Evolutionary conservation across 2,329 filamentous ascomycete genomes (phyloP), one percentile per base, ranked within the genome.

Genomic region (Amylocarpus encephaloides): DNA sequence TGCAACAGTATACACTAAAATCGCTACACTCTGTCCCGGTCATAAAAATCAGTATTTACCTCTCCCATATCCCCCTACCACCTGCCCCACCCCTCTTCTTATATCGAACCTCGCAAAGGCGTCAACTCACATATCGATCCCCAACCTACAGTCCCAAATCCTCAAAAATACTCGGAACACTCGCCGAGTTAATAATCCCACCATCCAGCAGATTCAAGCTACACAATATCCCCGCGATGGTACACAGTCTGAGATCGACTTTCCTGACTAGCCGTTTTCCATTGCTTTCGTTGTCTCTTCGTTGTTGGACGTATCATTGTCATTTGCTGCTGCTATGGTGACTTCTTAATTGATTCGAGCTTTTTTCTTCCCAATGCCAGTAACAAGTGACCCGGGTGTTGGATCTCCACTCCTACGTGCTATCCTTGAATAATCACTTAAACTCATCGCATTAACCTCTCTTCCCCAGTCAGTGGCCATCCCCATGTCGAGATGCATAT

Each of bases 1-100:
- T 5, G 82, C 73, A 49, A 87, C 75, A 9, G 83, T 86, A 66
- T 87, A 86, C 63, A 87, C 85, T 68, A 87, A 84, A 50, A 88
- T 87, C 18, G 81, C 76, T 4, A 87, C 76, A 1, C 80, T 84
- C 61, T 64, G 43, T 42, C 9, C 22, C 33, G n/a, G n/a, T n/a
- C n/a, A n/a, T n/a, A n/a, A n/a, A n/a, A n/a, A n/a, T n/a, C n/a
- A n/a, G n/a, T n/a, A n/a, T n/a, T n/a, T n/a, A n/a, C n/a, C n/a
- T n/a, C n/a, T n/a, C n/a, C n/a, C n/a, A n/a, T n/a, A n/a, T n/a
- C n/a, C n/a, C n/a, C n/a, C n/a, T n/a, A n/a, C n/a, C n/a, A n/a
- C n/a, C n/a, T n/a, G n/a, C n/a, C n/a, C n/a, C n/a, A n/a, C n/a
- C n/a, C n/a, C n/a, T n/a, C n/a, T n/a, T n/a, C n/a, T n/a, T n/a